Conservation (phyloP, 2,329 filamentous ascomycete genomes). For the Amauroascus verrucosus region DNA sequence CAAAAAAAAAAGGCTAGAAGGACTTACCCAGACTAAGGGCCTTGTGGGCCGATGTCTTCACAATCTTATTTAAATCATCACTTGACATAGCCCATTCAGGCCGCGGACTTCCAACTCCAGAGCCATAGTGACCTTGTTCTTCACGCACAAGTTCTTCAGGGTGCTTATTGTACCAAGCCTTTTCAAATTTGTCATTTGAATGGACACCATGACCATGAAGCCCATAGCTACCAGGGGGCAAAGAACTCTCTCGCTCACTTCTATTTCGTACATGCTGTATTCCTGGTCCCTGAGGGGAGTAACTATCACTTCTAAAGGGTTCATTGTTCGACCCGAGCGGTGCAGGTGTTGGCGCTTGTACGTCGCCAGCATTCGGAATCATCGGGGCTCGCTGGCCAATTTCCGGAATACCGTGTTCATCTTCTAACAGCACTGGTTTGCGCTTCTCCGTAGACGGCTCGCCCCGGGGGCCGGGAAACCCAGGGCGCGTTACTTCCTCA, state of each 20-base stretch:
- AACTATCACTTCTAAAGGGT: neutral
- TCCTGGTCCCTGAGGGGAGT: slow-evolving; percentile 32
- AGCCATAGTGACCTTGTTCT: slow-evolving; percentile 56
- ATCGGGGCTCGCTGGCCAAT: slow-evolving; percentile 90
- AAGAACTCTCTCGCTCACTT: slow-evolving; percentile 59
- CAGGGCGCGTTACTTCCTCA: slow-evolving; percentile 31
- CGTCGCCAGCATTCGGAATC: slow-evolving; percentile 84
- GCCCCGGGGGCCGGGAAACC: slow-evolving; percentile 43
- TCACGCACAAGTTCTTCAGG: slow-evolving; percentile 67
- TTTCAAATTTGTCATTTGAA: slow-evolving; percentile 71
- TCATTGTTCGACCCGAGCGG: slow-evolving; percentile 44
- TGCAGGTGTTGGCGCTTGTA: slow-evolving; percentile 83
- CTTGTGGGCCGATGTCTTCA: slow-evolving; percentile 54
- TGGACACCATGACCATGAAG: slow-evolving; percentile 76
- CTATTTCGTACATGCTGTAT: slow-evolving; percentile 59
- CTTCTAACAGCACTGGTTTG: slow-evolving; percentile 49
- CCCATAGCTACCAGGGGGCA: slow-evolving; percentile 83
- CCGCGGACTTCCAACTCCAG: slow-evolving; percentile 48
- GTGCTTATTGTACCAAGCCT: slow-evolving; percentile 86
- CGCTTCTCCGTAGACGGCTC: slow-evolving; percentile 44
- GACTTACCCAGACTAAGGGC: slow-evolving; percentile 45
- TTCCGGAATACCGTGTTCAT: slow-evolving; percentile 82
- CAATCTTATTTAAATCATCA: slow-evolving; percentile 81
- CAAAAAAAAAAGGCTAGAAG: neutral
- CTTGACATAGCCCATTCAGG: slow-evolving; percentile 79